Conservation (phyloP, 129 eudicot species). For the Artemisia argyi region DNA sequence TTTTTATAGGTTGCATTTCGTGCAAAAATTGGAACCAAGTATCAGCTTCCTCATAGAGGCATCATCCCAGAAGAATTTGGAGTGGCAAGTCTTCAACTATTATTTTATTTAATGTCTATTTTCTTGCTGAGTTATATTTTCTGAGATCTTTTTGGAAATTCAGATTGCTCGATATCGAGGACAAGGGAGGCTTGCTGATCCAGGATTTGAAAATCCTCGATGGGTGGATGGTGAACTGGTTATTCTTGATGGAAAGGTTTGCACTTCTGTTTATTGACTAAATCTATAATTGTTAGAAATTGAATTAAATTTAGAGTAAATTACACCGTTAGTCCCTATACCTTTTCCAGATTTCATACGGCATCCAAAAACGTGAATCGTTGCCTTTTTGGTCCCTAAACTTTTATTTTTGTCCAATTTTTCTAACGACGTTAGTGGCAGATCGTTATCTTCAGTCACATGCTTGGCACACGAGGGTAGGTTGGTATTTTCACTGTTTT, state of each 20-base stretch:
- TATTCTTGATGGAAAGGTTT: slow-evolving; percentile 95
- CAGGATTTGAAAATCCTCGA: slow-evolving; percentile 80
- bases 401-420: too few relatives aligned
- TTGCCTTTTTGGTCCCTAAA: too few relatives aligned
- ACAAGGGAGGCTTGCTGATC: slow-evolving; percentile 96
- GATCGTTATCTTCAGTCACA: too few relatives aligned
- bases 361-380: too few relatives aligned
- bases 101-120: neutral
- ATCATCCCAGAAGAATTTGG: slow-evolving; percentile 98
- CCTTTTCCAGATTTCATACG: too few relatives aligned
- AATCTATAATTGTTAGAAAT: neutral
- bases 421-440: too few relatives aligned
- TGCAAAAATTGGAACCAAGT: slow-evolving; percentile 90
- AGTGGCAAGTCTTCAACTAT: slow-evolving; percentile 57
- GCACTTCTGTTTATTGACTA: neutral
- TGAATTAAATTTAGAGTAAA: neutral
- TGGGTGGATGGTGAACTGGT: slow-evolving; percentile 99
- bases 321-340: too few relatives aligned
- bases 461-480: too few relatives aligned
- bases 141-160: slow-evolving; percentile 27
- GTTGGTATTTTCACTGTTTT: too few relatives aligned
- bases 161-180: slow-evolving; percentile 96
- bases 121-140: neutral
- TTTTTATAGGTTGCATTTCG: slow-evolving; percentile 86
- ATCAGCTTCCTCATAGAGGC: slow-evolving; percentile 96